Base-by-base conservation (phyloP, 169 alveolate genomes). In the Plasmodium fragile region DNA sequence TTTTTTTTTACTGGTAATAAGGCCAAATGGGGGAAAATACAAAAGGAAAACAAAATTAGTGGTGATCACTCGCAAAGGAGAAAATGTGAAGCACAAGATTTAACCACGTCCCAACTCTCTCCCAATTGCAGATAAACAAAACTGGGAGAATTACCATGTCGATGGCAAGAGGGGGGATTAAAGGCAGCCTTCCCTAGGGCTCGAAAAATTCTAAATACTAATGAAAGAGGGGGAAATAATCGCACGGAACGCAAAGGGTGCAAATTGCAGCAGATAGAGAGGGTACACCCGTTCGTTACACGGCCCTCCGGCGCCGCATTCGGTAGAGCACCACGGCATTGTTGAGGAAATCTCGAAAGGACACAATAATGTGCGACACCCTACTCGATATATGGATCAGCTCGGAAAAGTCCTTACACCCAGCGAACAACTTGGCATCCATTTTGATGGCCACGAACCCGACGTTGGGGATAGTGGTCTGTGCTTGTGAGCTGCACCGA, bases 381-480 rank as follows among this genome's bases (percentile, higher is more conserved):
- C 90, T 77, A 89, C 94, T 89, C 1, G 94, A 78, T 36, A 89
- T 55, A 1, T 89, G 82, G 32, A 89, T 89, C 45, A 89, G 52
- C 49, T 89, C 94, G 39, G 94, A 72, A 52, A 89, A 89, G 22
- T 89, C 94, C 81, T 78, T 89, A 65, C 94, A 89, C 16, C 39
- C 39, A 34, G 10, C 30, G 72, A 89, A 89, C 71, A 89, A 65
- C 81, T 89, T 52, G 25, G 34, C 16, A 52, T 89, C 94, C 94
- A 89, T 80, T 65, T 79, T 77, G 22, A 89, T n/a, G 22, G 94
- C 71, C 25, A 89, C 70, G 72, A 89, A 89, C 13, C 94, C 94
- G 34, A 89, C 90, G 72, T 89, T 89, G 28, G 94, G 94, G 16
- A 53, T 11, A 13, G 59, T 13, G 22, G n/a, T 43, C 3, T 43